These are phyloP conservation scores for Xylaria sp. DNA, from an alignment of 2,329 filamentous ascomycete genomes.

Conservation along the genomic window DNA sequence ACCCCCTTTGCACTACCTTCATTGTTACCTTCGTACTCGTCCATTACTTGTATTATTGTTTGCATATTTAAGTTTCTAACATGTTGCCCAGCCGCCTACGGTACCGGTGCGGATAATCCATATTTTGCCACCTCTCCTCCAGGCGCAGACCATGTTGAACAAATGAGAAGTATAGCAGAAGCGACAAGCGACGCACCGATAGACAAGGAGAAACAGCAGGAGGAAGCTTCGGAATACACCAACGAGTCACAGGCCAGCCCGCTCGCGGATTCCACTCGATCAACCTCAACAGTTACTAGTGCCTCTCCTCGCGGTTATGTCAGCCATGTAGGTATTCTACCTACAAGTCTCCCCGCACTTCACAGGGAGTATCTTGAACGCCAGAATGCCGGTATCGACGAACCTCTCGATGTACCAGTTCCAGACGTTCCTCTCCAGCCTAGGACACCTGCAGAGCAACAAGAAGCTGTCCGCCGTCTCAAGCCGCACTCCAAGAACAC, in stretches of 20 bases:
- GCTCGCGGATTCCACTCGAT: conserved; percentile 65
- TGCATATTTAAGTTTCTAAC: conserved; percentile 14
- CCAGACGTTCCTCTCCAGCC: conserved; percentile 62
- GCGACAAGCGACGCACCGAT: conserved; percentile 53
- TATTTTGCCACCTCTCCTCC: conserved; percentile 59
- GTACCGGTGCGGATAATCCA: conserved; percentile 55
- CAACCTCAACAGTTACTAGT: conserved; percentile 61
- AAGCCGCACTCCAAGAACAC: conserved; percentile 85
- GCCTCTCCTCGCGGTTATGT: conserved; percentile 67
- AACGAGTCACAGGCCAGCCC: conserved; percentile 58
- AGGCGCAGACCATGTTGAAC: conserved; percentile 58
- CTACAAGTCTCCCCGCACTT: conserved; percentile 88
- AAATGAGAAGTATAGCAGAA: conserved; percentile 68
- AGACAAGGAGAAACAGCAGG: conserved; percentile 34
- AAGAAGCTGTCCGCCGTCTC: conserved; percentile 80
- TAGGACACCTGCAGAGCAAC: conserved; percentile 77
- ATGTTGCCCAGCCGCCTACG: conserved; percentile 58
- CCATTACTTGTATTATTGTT: not conserved
- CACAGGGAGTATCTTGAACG: conserved; percentile 91
- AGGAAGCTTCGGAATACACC: conserved; percentile 33
- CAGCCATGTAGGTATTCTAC: conserved; percentile 90
- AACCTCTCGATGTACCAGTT: conserved; percentile 56
- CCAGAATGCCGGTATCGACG: conserved; percentile 63
- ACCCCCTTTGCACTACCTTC: not conserved
- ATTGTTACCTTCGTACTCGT: not conserved